These are phyloP conservation scores for Stagonosporopsis tanaceti DNA, from an alignment of 2,329 filamentous ascomycete genomes.

Conservation along the genomic window DNA sequence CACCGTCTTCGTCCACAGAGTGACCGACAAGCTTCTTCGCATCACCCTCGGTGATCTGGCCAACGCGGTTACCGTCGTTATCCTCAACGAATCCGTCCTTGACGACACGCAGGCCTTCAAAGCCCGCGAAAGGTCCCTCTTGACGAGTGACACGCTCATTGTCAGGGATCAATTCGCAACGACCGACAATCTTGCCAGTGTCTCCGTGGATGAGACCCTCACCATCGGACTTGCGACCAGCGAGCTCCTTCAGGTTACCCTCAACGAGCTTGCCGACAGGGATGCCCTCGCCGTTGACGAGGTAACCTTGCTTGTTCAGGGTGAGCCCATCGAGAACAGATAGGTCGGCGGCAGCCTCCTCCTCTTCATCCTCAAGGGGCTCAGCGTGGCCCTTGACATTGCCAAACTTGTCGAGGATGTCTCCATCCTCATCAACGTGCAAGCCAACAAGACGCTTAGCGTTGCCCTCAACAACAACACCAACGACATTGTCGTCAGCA, in stretches of 20 bases:
- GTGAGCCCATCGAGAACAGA: constrained; percentile 62
- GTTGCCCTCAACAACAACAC: constrained; percentile 65
- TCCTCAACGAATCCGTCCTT: constrained; percentile 78
- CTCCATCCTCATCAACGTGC: constrained; percentile 68
- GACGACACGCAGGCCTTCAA: constrained; percentile 69
- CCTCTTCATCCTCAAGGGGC: constrained; percentile 58
- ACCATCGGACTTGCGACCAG: constrained; percentile 63
- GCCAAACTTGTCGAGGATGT: constrained; percentile 68
- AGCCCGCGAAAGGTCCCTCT: constrained; percentile 74
- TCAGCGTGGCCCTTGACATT: constrained; percentile 69
- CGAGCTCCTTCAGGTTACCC: constrained; percentile 64
- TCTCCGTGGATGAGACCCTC: constrained; percentile 65
- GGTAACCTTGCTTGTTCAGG: constrained; percentile 66
- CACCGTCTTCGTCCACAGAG: constrained; percentile 80
- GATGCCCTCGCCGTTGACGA: constrained; percentile 61
- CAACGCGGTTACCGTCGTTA: constrained; percentile 79
- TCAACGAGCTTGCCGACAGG: constrained; percentile 65
- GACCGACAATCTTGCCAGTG: constrained; percentile 63
- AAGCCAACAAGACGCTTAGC: constrained; percentile 66
- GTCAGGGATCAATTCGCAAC: constrained; percentile 65
- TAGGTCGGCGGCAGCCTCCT: constrained; percentile 57
- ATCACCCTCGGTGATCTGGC: constrained; percentile 74
- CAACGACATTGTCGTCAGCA: constrained; percentile 60
- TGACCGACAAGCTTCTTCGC: constrained; percentile 76
- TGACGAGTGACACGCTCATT: constrained; percentile 63